Percentiles rank a stretch among this genome's conserved stretches.
Evolutionary conservation across 805 yeast genomes (phyloP).

Genomic region (Blastobotrys muscicola): DNA sequence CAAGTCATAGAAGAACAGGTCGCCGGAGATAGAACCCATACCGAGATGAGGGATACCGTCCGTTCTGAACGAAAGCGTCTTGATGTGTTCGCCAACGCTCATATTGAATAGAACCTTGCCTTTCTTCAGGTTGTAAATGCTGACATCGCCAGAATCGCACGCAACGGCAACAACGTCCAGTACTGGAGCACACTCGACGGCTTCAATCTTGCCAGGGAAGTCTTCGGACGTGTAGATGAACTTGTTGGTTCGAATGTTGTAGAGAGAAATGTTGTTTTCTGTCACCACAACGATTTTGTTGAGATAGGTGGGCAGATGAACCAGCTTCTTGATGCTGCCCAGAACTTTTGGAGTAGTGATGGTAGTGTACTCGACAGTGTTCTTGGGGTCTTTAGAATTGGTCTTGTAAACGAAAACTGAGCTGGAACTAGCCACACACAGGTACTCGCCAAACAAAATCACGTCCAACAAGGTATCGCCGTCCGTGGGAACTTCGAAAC

Average conservation of each 20-base stretch:
- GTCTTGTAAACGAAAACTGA: conserved; percentile 50
- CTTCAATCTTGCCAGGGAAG: conserved; percentile 44
- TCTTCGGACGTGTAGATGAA: conserved; percentile 45
- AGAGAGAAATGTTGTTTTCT: conserved; percentile 46
- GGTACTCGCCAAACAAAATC: conserved; percentile 65
- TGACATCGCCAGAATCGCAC: conserved; percentile 54
- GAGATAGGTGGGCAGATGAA: conserved; percentile 86
- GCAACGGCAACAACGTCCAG: conserved; percentile 79
- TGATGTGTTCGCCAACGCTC: conserved; percentile 31
- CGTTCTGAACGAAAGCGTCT: conserved; percentile 74
- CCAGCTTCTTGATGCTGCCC: conserved; percentile 58
- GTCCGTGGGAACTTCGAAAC: conserved; percentile 25
- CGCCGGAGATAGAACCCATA: conserved; percentile 71
- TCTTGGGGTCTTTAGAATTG: conserved; percentile 32
- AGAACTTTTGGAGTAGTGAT: conserved; percentile 49
- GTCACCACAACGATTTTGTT: conserved; percentile 87
- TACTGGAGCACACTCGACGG: conserved; percentile 78
- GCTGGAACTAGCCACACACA: conserved; percentile 46
- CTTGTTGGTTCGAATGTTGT: conserved; percentile 73
- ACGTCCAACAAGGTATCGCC: conserved; percentile 39
- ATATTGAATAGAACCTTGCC: conserved; percentile 48
- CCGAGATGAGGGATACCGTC: conserved; percentile 83
- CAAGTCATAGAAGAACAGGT: conserved; percentile 76
- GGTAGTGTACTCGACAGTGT: conserved; percentile 56
- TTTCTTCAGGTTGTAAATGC: conserved; percentile 57